Evolutionary conservation across 2,329 filamentous ascomycete genomes (phyloP).

Genomic region (Cryphonectria parasitica): DNA sequence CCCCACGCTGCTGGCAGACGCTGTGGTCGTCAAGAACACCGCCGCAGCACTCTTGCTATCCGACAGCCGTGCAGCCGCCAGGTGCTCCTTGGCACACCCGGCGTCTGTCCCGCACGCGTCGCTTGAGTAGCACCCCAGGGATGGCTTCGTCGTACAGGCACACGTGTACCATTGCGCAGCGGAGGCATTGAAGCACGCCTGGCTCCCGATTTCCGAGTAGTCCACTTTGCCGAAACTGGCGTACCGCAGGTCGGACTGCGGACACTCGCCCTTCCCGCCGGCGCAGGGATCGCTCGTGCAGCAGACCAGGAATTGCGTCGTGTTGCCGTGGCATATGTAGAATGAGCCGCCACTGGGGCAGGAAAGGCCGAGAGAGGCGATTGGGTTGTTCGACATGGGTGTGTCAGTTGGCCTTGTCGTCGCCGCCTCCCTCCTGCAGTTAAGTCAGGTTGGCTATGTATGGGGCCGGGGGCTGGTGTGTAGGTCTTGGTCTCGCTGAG

Average conservation of each 20-base stretch:
- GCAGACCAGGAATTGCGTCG: constrained; percentile 45
- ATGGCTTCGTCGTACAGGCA: constrained; percentile 36
- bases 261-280: constrained; percentile 39
- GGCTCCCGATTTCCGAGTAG: constrained; percentile 37
- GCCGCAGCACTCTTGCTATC: constrained; percentile 17
- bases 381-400: constrained; percentile 8
- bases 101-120: constrained; percentile 38
- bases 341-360: constrained; percentile 41
- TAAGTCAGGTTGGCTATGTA: background rate
- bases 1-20: background rate
- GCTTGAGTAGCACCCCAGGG: constrained; percentile 45
- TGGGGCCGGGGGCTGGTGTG: background rate
- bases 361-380: constrained; percentile 25
- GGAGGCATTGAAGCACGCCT: constrained; percentile 38
- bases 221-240: constrained; percentile 37
- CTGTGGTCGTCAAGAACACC: constrained; percentile 25
- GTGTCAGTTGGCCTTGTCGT: background rate
- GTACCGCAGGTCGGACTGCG: constrained; percentile 34
- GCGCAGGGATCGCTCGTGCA: constrained; percentile 43
- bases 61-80: constrained; percentile 37
- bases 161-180: constrained; percentile 42
- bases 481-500: background rate
- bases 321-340: constrained; percentile 41
- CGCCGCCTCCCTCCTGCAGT: background rate
- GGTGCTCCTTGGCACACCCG: constrained; percentile 33